Base-by-base conservation (phyloP, 2,329 filamentous ascomycete genomes). In the Sarocladium strictum region DNA sequence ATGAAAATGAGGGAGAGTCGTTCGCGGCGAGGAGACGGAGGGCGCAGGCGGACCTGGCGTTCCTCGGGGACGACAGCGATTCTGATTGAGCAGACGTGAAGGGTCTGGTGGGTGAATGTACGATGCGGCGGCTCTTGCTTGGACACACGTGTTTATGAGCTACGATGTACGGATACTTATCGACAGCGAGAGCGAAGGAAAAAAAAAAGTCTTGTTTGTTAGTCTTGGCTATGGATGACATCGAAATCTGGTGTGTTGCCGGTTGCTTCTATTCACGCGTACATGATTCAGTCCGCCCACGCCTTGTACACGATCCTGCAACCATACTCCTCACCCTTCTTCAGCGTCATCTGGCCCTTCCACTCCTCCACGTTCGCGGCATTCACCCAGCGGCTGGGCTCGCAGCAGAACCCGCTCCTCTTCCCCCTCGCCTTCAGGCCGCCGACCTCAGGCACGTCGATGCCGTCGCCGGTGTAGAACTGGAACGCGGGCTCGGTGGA, bases 401-500 rank as follows among this genome's bases (percentile, higher is more conserved):
- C 94, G 41, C 96, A 86, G 69, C 91, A 96, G 74, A 97, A 95
- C 0, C 88, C 93, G 43, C 85, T 83, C 50, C 90, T 81, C 3
- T 82, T 66, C 0, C 79, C 81, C 50, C 89, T 80, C 1, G 86
- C 84, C 0, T 86, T 82, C 26, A 81, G 69, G 2, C 77, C 77
- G n/a, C 76, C 78, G 3, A 84, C 76, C 27, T 75, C 86, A 0
- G 89, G 86, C 12, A 96, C 86, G 62, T 94, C 75, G 60, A 95
- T 91, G 65, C 85, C 86, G 65, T 89, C 86, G 60, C 93, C 94
- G 0, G 91, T 95, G 73, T 97, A 97, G 74, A 97, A 96, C 70
- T 97, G 93, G 77, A 97, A 97, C 0, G 90, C 89, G 0, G 94
- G 94, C 76, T 97, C 93, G 0, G 93, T 97, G 75, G 89, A 94